Base-by-base conservation (phyloP, 352 stramenopile species). In the Blastocystis sp. region DNA sequence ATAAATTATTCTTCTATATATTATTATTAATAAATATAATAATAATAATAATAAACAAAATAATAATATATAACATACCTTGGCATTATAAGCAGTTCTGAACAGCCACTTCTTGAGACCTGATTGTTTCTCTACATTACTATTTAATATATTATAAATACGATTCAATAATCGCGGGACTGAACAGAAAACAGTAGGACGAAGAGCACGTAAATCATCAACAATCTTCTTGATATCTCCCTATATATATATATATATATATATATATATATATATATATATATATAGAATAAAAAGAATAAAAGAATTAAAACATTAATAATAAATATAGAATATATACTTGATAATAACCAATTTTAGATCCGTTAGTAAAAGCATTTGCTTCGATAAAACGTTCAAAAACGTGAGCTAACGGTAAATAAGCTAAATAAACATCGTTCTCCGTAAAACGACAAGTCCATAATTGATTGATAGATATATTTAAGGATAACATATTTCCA, bases 111-210 rank as follows among this genome's bases (percentile, higher is more conserved):
- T 44, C 34, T 69, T 55, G 1, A 67, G 24, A 19, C 49, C 31
- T 13, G 16, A 25, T 24, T 34, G 18, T 18, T 54, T 40, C 37
- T 4, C 49, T 52, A 83, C 77, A 37, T 76, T 77, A 23, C 70
- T 67, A 55, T 79, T 80, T 57, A 92, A 75, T 25, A 86, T 87
- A 73, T 94, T 85, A 71, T 95, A 80, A 34, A 96, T 86, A 52
- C 88, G 87, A 65, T 95, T 94, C 30, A 94, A 73, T 7, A 96
- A 73, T 2, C 88, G 74, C n/a, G 88, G 88, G n/a, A 93, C 86
- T 2, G 77, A 78, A 31, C 77, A 76, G 52, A 96, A 86, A 2
- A 91, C 64, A 0, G 86, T 94, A 0, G 88, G 88, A 3, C 79
- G 72, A 46, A 91, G 79, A 7, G 76, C 80, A 21, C 78, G 70